Base-by-base conservation (phyloP, 192 early-diverging fungal species). In the Thamnidium elegans region DNA sequence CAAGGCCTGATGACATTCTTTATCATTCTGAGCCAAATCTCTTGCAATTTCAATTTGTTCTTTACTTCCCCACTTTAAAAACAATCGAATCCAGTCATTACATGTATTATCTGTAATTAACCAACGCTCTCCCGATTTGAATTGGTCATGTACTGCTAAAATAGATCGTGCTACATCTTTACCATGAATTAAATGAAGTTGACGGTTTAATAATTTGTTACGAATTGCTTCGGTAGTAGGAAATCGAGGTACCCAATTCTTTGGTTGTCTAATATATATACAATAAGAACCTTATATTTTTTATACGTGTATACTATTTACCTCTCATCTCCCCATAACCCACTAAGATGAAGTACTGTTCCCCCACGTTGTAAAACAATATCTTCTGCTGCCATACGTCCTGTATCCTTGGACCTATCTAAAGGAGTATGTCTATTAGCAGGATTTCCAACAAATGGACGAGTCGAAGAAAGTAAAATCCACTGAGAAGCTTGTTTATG, bases 171-270 rank as follows among this genome's bases (percentile, higher is more conserved):
- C 87, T 0, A 87, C 82, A 66, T 89, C 87, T 11, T 64, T 55
- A 0, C 85, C 85, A 58, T 87, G 85, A 43, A 89, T 79, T 19
- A 86, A 58, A 66, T 86, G 84, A 1, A 86, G 32, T 34, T 78
- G 79, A 5, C 77, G 69, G 36, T 67, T 47, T 31, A 68, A 48
- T 23, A 71, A 26, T 54, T 74, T 77, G 11, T 14, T 45, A 4
- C 56, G 46, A 9, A 79, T 42, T 0, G 55, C 62, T 15, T 76
- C 77, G 0, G 58, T 62, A 13, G 76, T 60, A 11, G 73, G 76
- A 26, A 87, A 74, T 42, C 86, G 83, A 9, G 58, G 8, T 10
- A 87, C 70, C 80, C 86, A 88, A 51, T 79, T 77, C 13, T 73
- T 61, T 7, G 86, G 86, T 54, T 84, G 65, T 23, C 80, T 73